These are phyloP conservation scores for Aureobasidium melanogenum DNA, from an alignment of 2,329 filamentous ascomycete species.

Conservation along the genomic window DNA sequence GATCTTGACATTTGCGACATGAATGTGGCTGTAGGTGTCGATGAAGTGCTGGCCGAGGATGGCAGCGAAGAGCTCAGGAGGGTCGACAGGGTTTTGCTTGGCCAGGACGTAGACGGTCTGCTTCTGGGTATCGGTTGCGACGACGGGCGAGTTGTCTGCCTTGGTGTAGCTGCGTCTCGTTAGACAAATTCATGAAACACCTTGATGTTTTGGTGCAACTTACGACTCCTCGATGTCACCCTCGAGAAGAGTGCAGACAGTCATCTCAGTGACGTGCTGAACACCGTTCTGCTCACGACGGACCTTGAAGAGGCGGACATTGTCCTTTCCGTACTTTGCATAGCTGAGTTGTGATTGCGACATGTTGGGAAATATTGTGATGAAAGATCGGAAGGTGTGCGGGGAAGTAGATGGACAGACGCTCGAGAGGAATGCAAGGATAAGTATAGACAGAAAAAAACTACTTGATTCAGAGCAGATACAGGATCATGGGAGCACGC, in stretches of 20 bases:
- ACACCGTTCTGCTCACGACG: conserved; percentile 65
- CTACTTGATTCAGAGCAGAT: neutral
- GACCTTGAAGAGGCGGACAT: conserved; percentile 96
- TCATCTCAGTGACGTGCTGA: conserved; percentile 91
- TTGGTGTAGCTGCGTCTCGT: conserved; percentile 63
- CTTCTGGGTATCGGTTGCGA: conserved; percentile 97
- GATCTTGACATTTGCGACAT: conserved; percentile 71
- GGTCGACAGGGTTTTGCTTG: conserved; percentile 84
- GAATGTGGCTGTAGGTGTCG: conserved; percentile 79
- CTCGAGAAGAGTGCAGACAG: conserved; percentile 83
- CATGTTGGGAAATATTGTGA: neutral
- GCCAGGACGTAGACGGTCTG: conserved; percentile 86
- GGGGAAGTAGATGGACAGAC: neutral
- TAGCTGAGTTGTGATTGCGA: conserved; percentile 31
- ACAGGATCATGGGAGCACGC: neutral
- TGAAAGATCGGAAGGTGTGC: neutral
- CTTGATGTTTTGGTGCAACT: conserved; percentile 24
- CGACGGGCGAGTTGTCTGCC: conserved; percentile 90
- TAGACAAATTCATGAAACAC: neutral
- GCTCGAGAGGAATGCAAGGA: neutral
- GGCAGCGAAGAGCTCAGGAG: conserved; percentile 84
- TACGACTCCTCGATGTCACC: conserved; percentile 81
- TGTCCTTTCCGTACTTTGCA: conserved; percentile 88
- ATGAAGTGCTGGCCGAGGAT: conserved; percentile 84
- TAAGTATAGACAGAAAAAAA: neutral